Percentiles rank a stretch among this genome's conserved stretches.
phyloP scores from a whole-genome alignment of 192 early-diverging fungal genomes.

The Funneliformis mosseae region DNA sequence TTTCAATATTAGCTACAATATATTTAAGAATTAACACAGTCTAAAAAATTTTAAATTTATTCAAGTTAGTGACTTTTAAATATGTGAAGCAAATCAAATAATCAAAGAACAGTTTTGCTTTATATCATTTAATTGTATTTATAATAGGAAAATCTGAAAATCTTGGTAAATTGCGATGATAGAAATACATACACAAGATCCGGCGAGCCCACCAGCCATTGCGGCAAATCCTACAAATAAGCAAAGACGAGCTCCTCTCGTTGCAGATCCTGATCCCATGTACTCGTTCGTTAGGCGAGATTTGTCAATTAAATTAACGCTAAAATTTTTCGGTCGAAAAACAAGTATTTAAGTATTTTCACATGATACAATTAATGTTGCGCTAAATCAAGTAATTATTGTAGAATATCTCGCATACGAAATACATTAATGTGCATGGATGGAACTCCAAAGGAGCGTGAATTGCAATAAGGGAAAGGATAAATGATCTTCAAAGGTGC shows the following conservation, averaged over 20 bases:
- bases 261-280: constrained; percentile 45
- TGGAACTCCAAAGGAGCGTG: no score
- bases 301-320: constrained; percentile 59
- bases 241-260: constrained; percentile 52
- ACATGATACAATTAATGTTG: no score
- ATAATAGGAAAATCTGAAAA: no score
- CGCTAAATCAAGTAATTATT: neutral
- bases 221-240: constrained; percentile 64
- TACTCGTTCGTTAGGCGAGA: constrained; percentile 48
- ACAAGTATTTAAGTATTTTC: neutral
- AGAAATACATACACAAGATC: constrained; percentile 48
- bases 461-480: no score
- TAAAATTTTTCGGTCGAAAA: constrained; percentile 29
- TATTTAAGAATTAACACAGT: constrained; percentile 37
- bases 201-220: constrained; percentile 62
- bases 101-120: no score
- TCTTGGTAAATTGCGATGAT: no score
- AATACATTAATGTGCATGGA: neutral
- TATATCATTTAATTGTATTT: no score
- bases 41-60: constrained; percentile 6
- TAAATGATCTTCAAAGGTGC: no score
- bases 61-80: no score
- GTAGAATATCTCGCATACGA: neutral
- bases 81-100: no score
- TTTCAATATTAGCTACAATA: constrained; percentile 22